Evolutionary conservation across 1,284 basidiomycete genomes (phyloP), one percentile per base, ranked within the genome.

Genomic region (Ustilago bromivora): DNA sequence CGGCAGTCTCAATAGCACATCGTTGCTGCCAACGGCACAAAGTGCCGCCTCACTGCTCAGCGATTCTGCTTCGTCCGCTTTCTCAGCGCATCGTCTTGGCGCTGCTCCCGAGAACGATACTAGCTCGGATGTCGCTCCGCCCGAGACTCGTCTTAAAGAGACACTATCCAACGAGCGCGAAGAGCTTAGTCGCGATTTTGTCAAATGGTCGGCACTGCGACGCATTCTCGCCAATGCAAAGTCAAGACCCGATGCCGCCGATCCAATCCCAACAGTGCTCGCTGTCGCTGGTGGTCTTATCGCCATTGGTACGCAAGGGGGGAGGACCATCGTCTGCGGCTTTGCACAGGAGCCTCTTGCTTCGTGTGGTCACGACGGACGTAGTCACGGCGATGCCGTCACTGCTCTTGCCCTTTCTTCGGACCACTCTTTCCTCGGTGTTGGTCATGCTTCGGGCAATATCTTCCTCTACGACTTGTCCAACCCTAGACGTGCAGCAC

Each of bases 341-440:
- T 98, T 97, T 86, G 62, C 74, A 11, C 96, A 98, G 85, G 91
- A 92, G 2, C 62, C 68, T 15, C 55, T 76, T 9, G 74, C 74
- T n/a, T 76, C 74, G 3, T 76, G 74, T 23, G 74, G 74, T n/a
- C 74, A 76, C 34, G 69, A 76, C 17, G 74, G 54, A 31, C 66
- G 62, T 36, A 59, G 58, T 13, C 65, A 71, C 28, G 69, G 74
- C 3, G 74, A 95, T 15, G 87, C 93, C n/a, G 94, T 97, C 17
- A 97, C 94, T 7, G 92, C 95, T 0, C 87, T 99, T 5, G 92
- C 94, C 2, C 88, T 99, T 57, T 98, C 96, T 4, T 92, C 94
- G 76, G 97, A 99, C 84, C 94, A 95, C 80, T 96, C 96, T 0
- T 98, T 92, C 85, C 88, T 98, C 56, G 96, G 93, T 0, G 92